Conservation (phyloP, 441 rosid species). For the Euphorbia schlechtendalii region DNA sequence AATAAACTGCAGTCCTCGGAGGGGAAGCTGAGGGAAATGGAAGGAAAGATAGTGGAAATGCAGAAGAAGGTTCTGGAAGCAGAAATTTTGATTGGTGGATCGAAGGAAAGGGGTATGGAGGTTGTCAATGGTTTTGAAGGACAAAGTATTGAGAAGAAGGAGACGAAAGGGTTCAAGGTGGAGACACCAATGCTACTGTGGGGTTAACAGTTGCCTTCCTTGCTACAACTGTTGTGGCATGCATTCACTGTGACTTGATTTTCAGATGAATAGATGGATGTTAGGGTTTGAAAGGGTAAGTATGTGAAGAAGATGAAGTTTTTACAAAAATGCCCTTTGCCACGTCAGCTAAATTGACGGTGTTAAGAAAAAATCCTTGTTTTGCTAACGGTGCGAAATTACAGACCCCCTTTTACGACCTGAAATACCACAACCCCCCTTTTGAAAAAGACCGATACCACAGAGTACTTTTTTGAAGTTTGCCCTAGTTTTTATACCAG, state of each 20-base stretch:
- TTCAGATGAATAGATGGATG: too few species aligned
- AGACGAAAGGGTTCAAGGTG: conserved; percentile 21
- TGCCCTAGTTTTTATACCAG: too few species aligned
- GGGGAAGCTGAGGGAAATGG: conserved; percentile 33
- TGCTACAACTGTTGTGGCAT: conserved; percentile 40
- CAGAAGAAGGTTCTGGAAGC: conserved; percentile 39
- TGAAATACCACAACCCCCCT: too few species aligned
- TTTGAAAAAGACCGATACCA: too few species aligned
- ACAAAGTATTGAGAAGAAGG: conserved; percentile 17
- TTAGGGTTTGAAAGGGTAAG: too few species aligned
- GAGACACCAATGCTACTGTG: conserved; percentile 40
- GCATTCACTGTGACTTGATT: conserved; percentile 34
- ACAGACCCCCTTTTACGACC: too few species aligned
- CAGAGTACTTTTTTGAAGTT: too few species aligned
- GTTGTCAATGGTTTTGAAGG: conserved; percentile 28
- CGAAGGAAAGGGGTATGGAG: conserved; percentile 35
- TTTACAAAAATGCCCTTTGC: too few species aligned
- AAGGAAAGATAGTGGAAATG: conserved; percentile 31
- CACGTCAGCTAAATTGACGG: too few species aligned
- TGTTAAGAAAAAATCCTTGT: too few species aligned
- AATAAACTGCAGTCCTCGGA: conserved; percentile 32
- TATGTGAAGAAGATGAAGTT: too few species aligned
- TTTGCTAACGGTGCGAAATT: too few species aligned
- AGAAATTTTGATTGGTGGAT: conserved; percentile 23
- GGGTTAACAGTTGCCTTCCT: conserved; percentile 45